phyloP scores from a whole-genome alignment of 2,329 filamentous ascomycete species.

The Aspergillus brunneoviolaceus region DNA sequence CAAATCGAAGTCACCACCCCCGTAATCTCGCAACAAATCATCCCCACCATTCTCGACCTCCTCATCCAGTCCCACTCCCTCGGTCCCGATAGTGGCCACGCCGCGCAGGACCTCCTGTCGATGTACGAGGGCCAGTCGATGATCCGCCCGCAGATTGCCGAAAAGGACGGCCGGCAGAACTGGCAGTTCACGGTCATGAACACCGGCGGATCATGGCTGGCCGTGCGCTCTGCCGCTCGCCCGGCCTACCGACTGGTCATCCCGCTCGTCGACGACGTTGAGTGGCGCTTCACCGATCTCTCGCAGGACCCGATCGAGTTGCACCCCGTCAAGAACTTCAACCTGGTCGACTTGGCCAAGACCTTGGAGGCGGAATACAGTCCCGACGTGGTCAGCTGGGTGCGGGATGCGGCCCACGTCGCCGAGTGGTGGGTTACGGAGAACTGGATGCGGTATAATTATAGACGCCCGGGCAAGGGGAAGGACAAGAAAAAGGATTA shows the following conservation, averaged over 20 bases:
- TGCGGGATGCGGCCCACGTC: constrained; percentile 29
- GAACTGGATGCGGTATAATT: constrained; percentile 30
- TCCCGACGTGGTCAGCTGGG: constrained; percentile 21
- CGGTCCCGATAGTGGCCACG: constrained; percentile 19
- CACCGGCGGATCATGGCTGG: constrained; percentile 34
- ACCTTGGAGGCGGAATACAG: constrained; percentile 20
- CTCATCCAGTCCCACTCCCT: constrained; percentile 33
- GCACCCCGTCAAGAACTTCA: constrained; percentile 25
- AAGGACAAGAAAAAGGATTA: neutral
- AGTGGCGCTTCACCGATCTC: constrained; percentile 35
- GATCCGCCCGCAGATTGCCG: constrained; percentile 27
- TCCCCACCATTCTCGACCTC: constrained; percentile 34
- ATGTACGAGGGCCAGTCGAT: constrained; percentile 36
- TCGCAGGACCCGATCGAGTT: constrained; percentile 27
- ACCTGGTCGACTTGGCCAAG: constrained; percentile 21
- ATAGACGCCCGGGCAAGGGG: constrained; percentile 7
- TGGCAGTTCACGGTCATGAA: constrained; percentile 40
- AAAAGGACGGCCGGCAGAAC: constrained; percentile 22
- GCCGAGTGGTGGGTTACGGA: constrained; percentile 33
- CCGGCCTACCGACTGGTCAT: constrained; percentile 32
- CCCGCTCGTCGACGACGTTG: constrained; percentile 31
- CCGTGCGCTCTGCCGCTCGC: constrained; percentile 30
- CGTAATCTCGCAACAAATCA: constrained; percentile 32
- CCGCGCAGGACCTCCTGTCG: constrained; percentile 27
- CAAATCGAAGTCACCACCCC: constrained; percentile 29